These are phyloP conservation scores for Solanum peruvianum DNA, from an alignment of 257 asterid genomes.

Conservation along the genomic window DNA sequence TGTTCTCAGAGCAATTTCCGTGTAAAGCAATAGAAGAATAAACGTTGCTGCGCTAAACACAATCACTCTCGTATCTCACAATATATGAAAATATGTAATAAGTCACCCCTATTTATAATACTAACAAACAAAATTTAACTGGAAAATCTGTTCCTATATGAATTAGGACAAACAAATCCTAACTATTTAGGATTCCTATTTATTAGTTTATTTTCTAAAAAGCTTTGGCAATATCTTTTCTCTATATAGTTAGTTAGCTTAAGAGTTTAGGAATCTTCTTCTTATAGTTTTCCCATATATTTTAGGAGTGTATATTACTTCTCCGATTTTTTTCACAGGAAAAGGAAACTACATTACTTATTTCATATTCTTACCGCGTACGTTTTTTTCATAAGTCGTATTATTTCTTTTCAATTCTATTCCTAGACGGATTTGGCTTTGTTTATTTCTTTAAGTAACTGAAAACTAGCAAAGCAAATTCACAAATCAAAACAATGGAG, in stretches of 20 bases:
- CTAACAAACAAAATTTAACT: background rate
- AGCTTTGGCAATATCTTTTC: background rate
- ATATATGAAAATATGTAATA: background rate
- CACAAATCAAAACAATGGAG: constrained; percentile 32
- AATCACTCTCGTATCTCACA: background rate
- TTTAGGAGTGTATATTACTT: too few relatives aligned
- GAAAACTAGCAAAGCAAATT: background rate
- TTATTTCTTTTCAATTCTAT: background rate
- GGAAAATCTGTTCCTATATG: background rate
- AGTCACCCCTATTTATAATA: background rate
- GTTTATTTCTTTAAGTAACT: background rate
- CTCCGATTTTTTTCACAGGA: too few relatives aligned
- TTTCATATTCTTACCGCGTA: background rate
- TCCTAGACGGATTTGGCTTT: background rate
- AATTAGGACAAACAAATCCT: background rate
- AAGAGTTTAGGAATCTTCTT: background rate
- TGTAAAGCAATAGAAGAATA: too few relatives aligned
- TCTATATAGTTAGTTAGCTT: background rate
- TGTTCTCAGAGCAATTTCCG: too few relatives aligned
- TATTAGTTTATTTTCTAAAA: background rate
- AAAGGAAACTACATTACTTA: too few relatives aligned
- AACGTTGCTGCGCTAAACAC: background rate
- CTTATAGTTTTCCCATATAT: background rate
- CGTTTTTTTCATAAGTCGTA: background rate
- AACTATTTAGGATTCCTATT: background rate